Base-by-base conservation (phyloP, 306 rosid species). In the Medicago lupulina region DNA sequence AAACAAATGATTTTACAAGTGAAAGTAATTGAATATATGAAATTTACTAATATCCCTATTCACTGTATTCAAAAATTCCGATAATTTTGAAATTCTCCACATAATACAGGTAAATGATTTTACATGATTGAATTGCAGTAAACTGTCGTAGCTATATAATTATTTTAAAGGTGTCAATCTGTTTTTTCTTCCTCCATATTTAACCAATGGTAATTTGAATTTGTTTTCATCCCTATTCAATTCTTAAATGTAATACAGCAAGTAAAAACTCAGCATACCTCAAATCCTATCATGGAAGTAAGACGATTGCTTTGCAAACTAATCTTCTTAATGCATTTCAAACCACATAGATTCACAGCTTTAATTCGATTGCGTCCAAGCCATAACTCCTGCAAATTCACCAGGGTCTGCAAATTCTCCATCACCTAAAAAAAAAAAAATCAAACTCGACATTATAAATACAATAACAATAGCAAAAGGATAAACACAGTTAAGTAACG, bases 261-360 rank as follows among this genome's bases (percentile, higher is more conserved):
- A 18, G 71, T 40, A 41, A 21, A 6, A 67, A 67, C 13, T 25
- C 21, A 47, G 15, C 46, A 74, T 79, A 89, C 98, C 93, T 90
- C 98, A 79, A 95, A 84, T 75, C 99, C 98, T 39, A 63, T 51
- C 91, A 87, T 90, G 3, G 96, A 84, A 81, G 98, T 96, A 86
- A 92, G 81, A 38, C 96, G 93, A 79, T 96, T 96, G 87, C 99
- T 96, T 64, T 92, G 99, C 89, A 96, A 76, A 87, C 97, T 96
- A 84, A 96, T 88, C 88, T 90, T 90, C 89, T 88, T 84, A 67
- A 96, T 88, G 77, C 86, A 88, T 76, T 83, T 84, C 67, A 92
- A 82, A 68, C 98, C 98, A 70, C 96, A 96, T 50, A 96, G 81
- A 80, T 92, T 88, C 10, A 96, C 88, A 51, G 57, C 76, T 81